Evolutionary conservation across 495 filamentous ascomycete genomes (phyloP).

Genomic region (Talaromyces stipitatus): DNA sequence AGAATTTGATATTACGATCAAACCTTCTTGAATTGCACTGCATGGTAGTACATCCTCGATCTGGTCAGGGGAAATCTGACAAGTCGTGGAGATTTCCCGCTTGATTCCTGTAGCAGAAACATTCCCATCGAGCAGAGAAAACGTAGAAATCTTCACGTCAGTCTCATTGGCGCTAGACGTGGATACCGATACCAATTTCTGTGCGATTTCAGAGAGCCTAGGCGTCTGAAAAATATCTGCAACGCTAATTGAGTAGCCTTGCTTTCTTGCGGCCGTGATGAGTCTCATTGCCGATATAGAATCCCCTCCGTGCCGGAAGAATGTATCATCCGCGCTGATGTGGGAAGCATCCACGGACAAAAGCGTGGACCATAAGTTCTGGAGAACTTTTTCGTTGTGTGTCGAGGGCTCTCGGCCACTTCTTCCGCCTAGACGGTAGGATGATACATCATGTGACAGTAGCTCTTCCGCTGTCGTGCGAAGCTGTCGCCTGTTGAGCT

Average conservation of each 20-base stretch:
- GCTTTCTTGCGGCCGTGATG: conserved; percentile 22
- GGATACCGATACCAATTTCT: background rate
- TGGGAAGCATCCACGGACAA: conserved; percentile 16
- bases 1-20: conserved; percentile 36
- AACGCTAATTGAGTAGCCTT: conserved; percentile 24
- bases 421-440: conserved; percentile 4
- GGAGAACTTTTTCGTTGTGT: conserved; percentile 18
- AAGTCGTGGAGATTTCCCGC: background rate
- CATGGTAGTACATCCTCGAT: conserved; percentile 40
- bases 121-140: background rate
- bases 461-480: conserved; percentile 10
- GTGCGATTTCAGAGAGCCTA: conserved; percentile 27
- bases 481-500: conserved; percentile 29
- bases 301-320: conserved; percentile 24
- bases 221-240: conserved; percentile 27
- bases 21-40: conserved; percentile 46
- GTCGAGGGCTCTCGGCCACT: conserved; percentile 7
- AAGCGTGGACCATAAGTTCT: conserved; percentile 22
- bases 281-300: conserved; percentile 26
- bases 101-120: conserved; percentile 1
- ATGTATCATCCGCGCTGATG: conserved; percentile 17
- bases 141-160: background rate
- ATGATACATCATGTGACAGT: conserved; percentile 9
- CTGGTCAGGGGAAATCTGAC: background rate
- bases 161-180: background rate